Evolutionary conservation across 305 asterid genomes (phyloP).

Genomic region (Fraxinus platypoda): DNA sequence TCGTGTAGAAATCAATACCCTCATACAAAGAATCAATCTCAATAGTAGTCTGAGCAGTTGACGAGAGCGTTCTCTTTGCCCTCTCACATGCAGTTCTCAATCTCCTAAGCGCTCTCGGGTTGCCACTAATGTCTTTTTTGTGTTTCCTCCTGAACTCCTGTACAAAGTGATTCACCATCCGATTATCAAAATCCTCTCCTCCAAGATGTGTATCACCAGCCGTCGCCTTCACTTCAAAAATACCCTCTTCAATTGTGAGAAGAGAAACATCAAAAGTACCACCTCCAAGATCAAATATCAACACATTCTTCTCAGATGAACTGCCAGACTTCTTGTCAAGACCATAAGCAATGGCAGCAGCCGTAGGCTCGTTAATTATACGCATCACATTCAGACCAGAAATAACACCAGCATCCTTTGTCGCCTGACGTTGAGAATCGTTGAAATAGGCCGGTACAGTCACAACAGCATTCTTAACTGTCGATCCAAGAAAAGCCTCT

Average conservation of each 20-base stretch:
- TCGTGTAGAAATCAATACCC: constrained; percentile 36
- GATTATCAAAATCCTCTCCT: constrained; percentile 38
- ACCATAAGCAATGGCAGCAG: constrained; percentile 44
- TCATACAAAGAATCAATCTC: constrained; percentile 39
- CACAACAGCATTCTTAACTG: constrained; percentile 35
- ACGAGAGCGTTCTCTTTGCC: constrained; percentile 38
- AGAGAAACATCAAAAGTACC: constrained; percentile 39
- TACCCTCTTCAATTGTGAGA: constrained; percentile 41
- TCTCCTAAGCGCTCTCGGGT: constrained; percentile 37
- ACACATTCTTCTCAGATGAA: constrained; percentile 35
- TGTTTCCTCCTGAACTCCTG: constrained; percentile 40
- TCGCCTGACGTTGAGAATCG: constrained; percentile 41
- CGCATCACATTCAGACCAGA: constrained; percentile 41
- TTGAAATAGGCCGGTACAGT: constrained; percentile 41
- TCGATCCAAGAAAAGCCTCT: constrained; percentile 32
- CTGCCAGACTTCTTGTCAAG: constrained; percentile 34
- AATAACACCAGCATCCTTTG: constrained; percentile 39
- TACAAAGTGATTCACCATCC: constrained; percentile 44
- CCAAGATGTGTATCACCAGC: constrained; percentile 45
- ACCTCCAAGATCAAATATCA: constrained; percentile 38
- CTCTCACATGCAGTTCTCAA: constrained; percentile 39
- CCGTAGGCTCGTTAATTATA: constrained; percentile 42
- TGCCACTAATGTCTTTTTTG: constrained; percentile 38
- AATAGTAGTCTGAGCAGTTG: constrained; percentile 35
- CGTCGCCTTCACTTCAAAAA: constrained; percentile 37